Base-by-base conservation (phyloP, 139 green algal genomes). In the Micractinium conductrix region DNA sequence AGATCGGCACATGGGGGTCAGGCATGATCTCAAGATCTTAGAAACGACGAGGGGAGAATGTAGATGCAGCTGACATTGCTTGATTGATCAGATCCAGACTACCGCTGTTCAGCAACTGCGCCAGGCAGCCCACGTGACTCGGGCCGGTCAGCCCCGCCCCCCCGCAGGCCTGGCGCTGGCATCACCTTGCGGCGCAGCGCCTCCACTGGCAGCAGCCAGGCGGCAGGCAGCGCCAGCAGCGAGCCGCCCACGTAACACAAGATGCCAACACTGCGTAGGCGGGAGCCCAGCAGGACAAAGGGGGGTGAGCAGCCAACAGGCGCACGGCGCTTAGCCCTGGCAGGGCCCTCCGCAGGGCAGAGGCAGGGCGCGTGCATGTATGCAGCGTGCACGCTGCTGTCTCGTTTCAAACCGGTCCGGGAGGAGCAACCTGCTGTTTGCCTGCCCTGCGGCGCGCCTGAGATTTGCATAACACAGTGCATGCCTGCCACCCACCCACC, bases 201-300 rank as follows among this genome's bases (percentile, higher is more conserved):
- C 43, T 84, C 48, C 42, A 84, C 42, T 10, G 78, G 78, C 42
- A 84, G 78, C 78, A 75, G 63, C 78, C 62, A 75, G 42, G 78
- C 78, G 0, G 78, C 63, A 0, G 78, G 78, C 43, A 75, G 14
- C 8, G 63, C 78, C 62, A 84, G 30, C 62, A 84, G 37, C 30
- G 42, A 67, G 5, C 78, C 63, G 26, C 58, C 43, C 62, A 75
- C 78, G 24, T 76, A 84, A 63, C 78, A 84, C 7, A 5, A 43
- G 14, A 84, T 84, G 42, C 78, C 78, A 1, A 84, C 67, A 43
- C 62, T 74, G 78, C 21, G 38, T 24, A 16, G 7, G 2, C 5
- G 17, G 30, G 12, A 6, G 26, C 12, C 21, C 63, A 16, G 17
- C n/a, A 21, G 33, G 7, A 14, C 7, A 30, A 42, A 2, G 30